A percentile compares a stretch with the other conserved stretches of the same genome.
Evolutionary conservation across 257 asterid genomes (phyloP).

Genomic region (Nyctanthes arbortristis): DNA sequence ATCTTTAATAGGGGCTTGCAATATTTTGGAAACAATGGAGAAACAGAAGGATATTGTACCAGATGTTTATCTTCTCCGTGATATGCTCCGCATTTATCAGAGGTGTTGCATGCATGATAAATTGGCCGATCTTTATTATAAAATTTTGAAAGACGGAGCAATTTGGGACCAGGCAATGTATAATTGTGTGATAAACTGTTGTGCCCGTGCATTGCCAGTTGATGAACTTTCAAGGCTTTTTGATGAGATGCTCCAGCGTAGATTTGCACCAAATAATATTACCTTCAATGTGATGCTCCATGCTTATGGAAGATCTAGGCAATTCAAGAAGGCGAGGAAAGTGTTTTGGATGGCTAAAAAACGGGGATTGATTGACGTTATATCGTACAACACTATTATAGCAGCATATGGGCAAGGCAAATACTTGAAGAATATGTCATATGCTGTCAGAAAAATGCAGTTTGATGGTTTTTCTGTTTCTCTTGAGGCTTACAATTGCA

Average conservation of each 20-base stretch:
- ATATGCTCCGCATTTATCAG: slow-evolving; percentile 79
- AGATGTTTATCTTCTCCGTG: slow-evolving; percentile 85
- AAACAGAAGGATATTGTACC: slow-evolving; percentile 63
- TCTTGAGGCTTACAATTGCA: slow-evolving; percentile 83
- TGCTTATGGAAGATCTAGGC: slow-evolving; percentile 76
- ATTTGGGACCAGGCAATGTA: slow-evolving; percentile 92
- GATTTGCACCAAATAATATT: slow-evolving; percentile 62
- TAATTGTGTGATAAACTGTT: slow-evolving; percentile 84
- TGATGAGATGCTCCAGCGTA: slow-evolving; percentile 76
- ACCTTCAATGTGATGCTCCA: slow-evolving; percentile 80
- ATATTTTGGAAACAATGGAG: slow-evolving; percentile 59
- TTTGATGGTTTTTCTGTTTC: slow-evolving; percentile 85
- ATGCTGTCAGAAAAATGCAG: slow-evolving; percentile 65
- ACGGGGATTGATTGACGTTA: slow-evolving; percentile 60
- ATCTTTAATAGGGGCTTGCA: slow-evolving; percentile 60
- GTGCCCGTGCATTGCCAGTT: slow-evolving; percentile 80
- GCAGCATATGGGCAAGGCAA: slow-evolving; percentile 81
- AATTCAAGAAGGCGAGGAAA: slow-evolving; percentile 64
- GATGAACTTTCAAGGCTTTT: slow-evolving; percentile 87
- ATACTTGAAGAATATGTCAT: slow-evolving; percentile 74
- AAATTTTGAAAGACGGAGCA: slow-evolving; percentile 53
- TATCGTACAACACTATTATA: slow-evolving; percentile 82
- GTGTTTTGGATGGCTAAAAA: slow-evolving; percentile 73
- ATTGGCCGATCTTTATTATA: slow-evolving; percentile 61
- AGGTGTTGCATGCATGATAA: slow-evolving; percentile 58